Evolutionary conservation across 768 basidiomycete genomes (phyloP), one percentile per base, ranked within the genome.

Genomic region (Auricularia sp.): DNA sequence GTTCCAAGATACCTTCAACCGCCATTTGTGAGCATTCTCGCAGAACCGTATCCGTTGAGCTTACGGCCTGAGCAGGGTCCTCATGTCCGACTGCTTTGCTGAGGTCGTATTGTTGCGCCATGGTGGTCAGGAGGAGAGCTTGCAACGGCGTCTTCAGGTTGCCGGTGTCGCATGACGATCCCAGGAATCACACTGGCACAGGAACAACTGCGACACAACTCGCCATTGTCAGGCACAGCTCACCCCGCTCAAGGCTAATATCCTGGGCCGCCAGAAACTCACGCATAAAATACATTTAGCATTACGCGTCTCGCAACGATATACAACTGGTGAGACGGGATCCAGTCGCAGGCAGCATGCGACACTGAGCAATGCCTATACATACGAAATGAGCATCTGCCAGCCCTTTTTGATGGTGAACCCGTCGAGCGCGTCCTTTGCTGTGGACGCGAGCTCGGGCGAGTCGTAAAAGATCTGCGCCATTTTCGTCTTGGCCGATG

Each of bases 361-460:
- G 16, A 51, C 47, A 5, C 47, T 18, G 18, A 18, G 18, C 39
- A 42, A 14, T 8, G 39, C 18, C 47, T 51, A 78, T 70, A 88
- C 86, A 76, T 84, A 93, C 54, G 79, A 80, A 64, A 94, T 91
- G 61, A 80, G 80, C 89, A 94, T 92, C 68, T 83, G 76, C 88
- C 89, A 91, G 51, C 84, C 90, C 70, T 88, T 88, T 77, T 94
- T 93, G 70, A 97, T 78, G 47, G 87, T 81, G 74, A 93, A 97
- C 61, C 90, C 88, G 74, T 96, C 85, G 67, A 94, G 75, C 14
- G 88, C 91, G 62, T 88, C 85, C 77, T 87, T 90, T 44, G 94
- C 94, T 3, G 82, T 83, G 16, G 84, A 77, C 18, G 92, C 91
- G 33, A 90, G 81, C 64, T 87, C 87, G 10, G 86, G 76, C 3